Evolutionary conservation across 352 stramenopile genomes (phyloP).

Genomic region (Pythium guiyangense): DNA sequence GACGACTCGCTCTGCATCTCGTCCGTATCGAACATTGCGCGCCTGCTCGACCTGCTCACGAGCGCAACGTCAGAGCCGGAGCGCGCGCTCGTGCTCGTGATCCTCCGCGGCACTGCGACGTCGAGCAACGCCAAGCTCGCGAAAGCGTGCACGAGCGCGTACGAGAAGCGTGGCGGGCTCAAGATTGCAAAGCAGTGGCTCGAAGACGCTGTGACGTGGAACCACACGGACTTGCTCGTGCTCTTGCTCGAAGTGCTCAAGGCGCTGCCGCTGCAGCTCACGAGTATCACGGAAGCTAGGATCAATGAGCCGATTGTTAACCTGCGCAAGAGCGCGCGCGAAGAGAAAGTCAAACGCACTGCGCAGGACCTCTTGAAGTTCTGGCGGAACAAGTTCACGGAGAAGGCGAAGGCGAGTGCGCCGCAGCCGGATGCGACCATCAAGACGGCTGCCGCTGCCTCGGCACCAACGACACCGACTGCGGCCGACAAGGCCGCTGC

Average conservation of each 20-base stretch:
- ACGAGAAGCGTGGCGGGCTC: slow-evolving; percentile 69
- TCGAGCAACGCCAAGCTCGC: slow-evolving; percentile 52
- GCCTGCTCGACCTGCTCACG: slow-evolving; percentile 57
- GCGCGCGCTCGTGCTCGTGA: slow-evolving; percentile 61
- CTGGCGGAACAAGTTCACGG: slow-evolving; percentile 82
- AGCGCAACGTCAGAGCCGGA: slow-evolving; percentile 66
- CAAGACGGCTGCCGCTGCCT: slow-evolving; percentile 10
- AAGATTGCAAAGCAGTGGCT: slow-evolving; percentile 79
- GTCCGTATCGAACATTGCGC: slow-evolving; percentile 39
- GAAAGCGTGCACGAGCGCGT: slow-evolving; percentile 46
- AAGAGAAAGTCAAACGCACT: slow-evolving; percentile 74
- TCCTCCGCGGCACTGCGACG: slow-evolving; percentile 63
- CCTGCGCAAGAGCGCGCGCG: slow-evolving; percentile 69
- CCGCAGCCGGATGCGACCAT: slow-evolving; percentile 8
- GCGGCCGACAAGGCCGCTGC: too few relatives aligned
- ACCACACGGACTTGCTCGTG: slow-evolving; percentile 76
- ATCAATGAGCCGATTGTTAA: slow-evolving; percentile 89
- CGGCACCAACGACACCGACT: not conserved
- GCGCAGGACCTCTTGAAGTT: slow-evolving; percentile 84
- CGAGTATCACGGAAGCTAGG: slow-evolving; percentile 81
- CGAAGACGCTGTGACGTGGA: slow-evolving; percentile 69
- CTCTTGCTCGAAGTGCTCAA: slow-evolving; percentile 80
- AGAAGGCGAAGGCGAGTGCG: slow-evolving; percentile 56
- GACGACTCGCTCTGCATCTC: slow-evolving; percentile 47
- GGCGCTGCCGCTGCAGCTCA: slow-evolving; percentile 74